Percentiles rank a stretch among this genome's conserved stretches.
Conservation (phyloP, 257 asterid genomes). For the Perilla frutescens region DNA sequence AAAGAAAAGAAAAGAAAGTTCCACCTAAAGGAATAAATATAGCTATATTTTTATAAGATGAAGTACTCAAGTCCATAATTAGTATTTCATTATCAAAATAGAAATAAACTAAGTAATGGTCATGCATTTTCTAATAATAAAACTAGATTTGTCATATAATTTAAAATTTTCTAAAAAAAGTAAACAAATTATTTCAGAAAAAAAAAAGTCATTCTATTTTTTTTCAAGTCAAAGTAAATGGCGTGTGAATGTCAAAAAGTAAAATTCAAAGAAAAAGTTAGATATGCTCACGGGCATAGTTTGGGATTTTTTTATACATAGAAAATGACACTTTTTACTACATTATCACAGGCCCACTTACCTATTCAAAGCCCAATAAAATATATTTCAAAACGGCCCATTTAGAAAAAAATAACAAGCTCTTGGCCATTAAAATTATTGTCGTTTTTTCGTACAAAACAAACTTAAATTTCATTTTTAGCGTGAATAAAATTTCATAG, state of each 20-base stretch:
- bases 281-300: conserved; percentile 16
- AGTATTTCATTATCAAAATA: too few species aligned
- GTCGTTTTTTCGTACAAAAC: too few species aligned
- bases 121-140: too few species aligned
- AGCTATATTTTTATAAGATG: background rate
- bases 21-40: background rate
- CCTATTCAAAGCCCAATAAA: background rate
- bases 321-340: background rate
- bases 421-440: too few species aligned
- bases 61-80: background rate
- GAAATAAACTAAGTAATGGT: too few species aligned
- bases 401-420: background rate
- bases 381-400: background rate
- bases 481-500: too few species aligned
- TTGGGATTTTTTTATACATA: background rate
- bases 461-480: too few species aligned
- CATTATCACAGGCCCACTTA: background rate
- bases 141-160: too few species aligned
- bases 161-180: too few species aligned
- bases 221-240: background rate
- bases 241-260: conserved; percentile 7
- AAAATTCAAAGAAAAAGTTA: background rate
- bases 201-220: too few species aligned
- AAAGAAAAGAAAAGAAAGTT: background rate
- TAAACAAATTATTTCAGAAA: too few species aligned